Conservation (phyloP, 768 basidiomycete genomes). For the Pleurotus cornucopiae region DNA sequence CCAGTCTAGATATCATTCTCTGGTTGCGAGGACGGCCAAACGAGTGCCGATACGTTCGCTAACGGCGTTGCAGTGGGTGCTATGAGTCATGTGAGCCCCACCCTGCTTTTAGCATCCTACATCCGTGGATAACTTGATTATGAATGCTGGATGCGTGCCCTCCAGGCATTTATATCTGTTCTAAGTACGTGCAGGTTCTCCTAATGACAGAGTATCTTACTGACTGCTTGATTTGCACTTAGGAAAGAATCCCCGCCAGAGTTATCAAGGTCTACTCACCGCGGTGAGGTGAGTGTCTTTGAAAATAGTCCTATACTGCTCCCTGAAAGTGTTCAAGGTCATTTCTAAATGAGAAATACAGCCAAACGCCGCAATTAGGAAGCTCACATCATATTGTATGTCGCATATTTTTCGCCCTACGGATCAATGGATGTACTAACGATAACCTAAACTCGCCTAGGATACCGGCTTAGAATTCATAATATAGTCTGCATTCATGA, state of each 20-base stretch:
- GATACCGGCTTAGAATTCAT: constrained; percentile 1
- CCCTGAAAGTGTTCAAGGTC: constrained; percentile 26
- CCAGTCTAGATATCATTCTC: constrained; percentile 60
- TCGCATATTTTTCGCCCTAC: background rate
- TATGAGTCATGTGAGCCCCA: constrained; percentile 68
- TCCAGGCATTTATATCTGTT: background rate
- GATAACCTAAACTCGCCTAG: background rate
- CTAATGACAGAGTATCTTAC: too few relatives aligned
- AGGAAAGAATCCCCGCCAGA: constrained; percentile 51
- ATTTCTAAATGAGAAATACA: constrained; percentile 55
- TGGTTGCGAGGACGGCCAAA: constrained; percentile 70
- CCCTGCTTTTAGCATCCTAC: background rate
- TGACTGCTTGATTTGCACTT: background rate
- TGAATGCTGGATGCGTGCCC: constrained; percentile 22
- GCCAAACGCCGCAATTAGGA: constrained; percentile 70
- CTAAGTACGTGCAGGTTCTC: too few relatives aligned
- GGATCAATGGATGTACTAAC: background rate
- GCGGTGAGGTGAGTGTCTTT: constrained; percentile 43
- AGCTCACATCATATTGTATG: constrained; percentile 67
- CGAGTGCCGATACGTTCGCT: constrained; percentile 66
- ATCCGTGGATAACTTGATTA: constrained; percentile 61
- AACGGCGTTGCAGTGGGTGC: constrained; percentile 68
- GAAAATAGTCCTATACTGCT: background rate
- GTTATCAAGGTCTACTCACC: constrained; percentile 59
- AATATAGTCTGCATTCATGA: background rate